Conservation (phyloP, 805 yeast genomes). For the Candida ascalaphidarum region DNA sequence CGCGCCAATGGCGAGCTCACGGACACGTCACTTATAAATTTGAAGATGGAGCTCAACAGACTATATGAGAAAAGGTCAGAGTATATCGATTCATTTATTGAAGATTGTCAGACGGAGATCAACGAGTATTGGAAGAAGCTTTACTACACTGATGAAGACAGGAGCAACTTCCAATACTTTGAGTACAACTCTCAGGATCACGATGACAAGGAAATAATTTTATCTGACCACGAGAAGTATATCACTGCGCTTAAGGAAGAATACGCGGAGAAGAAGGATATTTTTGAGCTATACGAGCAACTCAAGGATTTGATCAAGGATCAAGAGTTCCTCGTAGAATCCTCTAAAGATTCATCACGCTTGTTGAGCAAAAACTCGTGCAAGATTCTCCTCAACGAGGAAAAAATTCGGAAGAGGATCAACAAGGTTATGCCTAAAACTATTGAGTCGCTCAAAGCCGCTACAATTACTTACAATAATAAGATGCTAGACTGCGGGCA, state of each 20-base stretch:
- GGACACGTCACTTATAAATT: conserved; percentile 36
- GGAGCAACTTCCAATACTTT: conserved; percentile 36
- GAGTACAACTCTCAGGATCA: conserved; percentile 23
- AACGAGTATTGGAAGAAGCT: conserved; percentile 54
- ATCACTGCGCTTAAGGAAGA: conserved; percentile 42
- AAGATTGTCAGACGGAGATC: conserved; percentile 52
- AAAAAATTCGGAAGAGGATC: conserved; percentile 60
- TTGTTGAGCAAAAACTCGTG: conserved; percentile 69
- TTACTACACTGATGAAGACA: conserved; percentile 47
- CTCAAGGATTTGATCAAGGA: conserved; percentile 52
- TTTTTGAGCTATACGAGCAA: conserved; percentile 47
- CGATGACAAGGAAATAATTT: conserved; percentile 48
- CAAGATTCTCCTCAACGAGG: conserved; percentile 72
- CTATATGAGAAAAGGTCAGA: conserved; percentile 53
- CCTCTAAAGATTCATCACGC: conserved; percentile 75
- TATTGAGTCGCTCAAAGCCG: conserved; percentile 40
- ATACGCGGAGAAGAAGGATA: conserved; percentile 41
- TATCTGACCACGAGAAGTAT: conserved; percentile 60
- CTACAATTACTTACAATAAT: conserved; percentile 41
- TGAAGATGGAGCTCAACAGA: conserved; percentile 47
- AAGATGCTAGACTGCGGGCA: conserved; percentile 10
- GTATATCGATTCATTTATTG: conserved; percentile 60
- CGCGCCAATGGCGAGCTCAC: conserved; percentile 39
- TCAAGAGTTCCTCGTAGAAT: conserved; percentile 52
- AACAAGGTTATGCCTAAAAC: conserved; percentile 62